These are phyloP conservation scores for Eucalyptus cloeziana DNA, from an alignment of 345 rosid genomes.

Conservation along the genomic window DNA sequence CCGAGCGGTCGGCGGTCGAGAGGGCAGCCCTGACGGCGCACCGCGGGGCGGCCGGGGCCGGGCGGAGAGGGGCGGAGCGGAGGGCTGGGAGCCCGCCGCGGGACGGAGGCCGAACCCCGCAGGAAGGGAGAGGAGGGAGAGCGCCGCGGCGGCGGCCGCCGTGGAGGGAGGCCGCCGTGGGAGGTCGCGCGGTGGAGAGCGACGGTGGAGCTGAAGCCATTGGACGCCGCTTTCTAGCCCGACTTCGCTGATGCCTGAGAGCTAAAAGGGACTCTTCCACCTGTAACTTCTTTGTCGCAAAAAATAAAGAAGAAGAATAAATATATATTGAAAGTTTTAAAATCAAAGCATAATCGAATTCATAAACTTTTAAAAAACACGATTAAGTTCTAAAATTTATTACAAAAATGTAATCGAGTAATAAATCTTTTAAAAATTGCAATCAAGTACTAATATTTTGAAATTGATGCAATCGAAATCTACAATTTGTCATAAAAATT, in stretches of 20 bases:
- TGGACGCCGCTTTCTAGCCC: not conserved
- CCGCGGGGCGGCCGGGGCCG: not conserved
- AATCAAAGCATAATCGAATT: too few species aligned
- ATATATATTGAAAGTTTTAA: too few species aligned
- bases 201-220: not conserved
- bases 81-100: not conserved
- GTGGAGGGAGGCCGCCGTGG: not conserved
- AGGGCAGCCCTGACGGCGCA: slow-evolving; percentile 1
- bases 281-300: not conserved
- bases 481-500: fast-evolving
- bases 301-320: not conserved
- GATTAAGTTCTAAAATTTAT: too few species aligned
- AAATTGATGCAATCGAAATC: too few species aligned
- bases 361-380: too few species aligned
- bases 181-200: not conserved
- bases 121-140: not conserved
- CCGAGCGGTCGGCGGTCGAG: slow-evolving; percentile 11
- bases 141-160: not conserved
- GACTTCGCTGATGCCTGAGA: not conserved
- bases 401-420: fast-evolving
- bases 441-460: too few species aligned
- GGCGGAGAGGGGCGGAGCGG: not conserved
- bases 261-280: not conserved
- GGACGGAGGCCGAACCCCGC: not conserved
- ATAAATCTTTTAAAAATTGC: fast-evolving